Evolutionary conservation across 2,329 filamentous ascomycete genomes (phyloP).

Genomic region (Fusarium beomiforme): DNA sequence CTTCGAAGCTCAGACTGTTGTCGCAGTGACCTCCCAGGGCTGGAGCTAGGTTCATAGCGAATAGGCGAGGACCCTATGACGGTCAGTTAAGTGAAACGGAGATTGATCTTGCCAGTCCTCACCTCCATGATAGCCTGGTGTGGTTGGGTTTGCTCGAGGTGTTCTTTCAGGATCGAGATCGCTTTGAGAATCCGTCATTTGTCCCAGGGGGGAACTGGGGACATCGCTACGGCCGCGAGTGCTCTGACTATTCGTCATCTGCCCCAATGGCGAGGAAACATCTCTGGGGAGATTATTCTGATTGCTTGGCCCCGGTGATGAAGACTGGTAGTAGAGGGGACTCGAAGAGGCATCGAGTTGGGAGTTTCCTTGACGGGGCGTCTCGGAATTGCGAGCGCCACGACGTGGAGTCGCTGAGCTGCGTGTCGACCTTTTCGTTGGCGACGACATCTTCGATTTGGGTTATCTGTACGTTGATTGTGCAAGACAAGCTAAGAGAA

Average conservation of each 20-base stretch:
- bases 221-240: constrained; percentile 50
- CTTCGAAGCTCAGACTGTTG: constrained; percentile 79
- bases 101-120: constrained; percentile 37
- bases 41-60: constrained; percentile 89
- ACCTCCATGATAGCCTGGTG: constrained; percentile 71
- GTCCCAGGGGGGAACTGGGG: constrained; percentile 69
- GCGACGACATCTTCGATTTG: constrained; percentile 53
- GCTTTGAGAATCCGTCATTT: constrained; percentile 67
- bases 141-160: constrained; percentile 72
- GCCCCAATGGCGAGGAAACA: constrained; percentile 64
- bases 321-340: constrained; percentile 78
- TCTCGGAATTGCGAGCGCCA: constrained; percentile 54
- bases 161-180: constrained; percentile 70
- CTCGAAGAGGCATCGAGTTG: constrained; percentile 74
- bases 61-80: constrained; percentile 87
- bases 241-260: constrained; percentile 67
- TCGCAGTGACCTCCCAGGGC: constrained; percentile 73
- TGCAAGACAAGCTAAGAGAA: constrained; percentile 9
- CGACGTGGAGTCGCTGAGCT: constrained; percentile 58
- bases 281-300: constrained; percentile 47
- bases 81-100: constrained; percentile 10
- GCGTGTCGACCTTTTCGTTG: constrained; percentile 58
- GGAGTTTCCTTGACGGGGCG: constrained; percentile 56
- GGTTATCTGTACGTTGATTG: constrained; percentile 2
- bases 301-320: constrained; percentile 47